These are phyloP conservation scores for Linnemannia zychae DNA, from an alignment of 192 early-diverging fungal genomes.

Conservation along the genomic window DNA sequence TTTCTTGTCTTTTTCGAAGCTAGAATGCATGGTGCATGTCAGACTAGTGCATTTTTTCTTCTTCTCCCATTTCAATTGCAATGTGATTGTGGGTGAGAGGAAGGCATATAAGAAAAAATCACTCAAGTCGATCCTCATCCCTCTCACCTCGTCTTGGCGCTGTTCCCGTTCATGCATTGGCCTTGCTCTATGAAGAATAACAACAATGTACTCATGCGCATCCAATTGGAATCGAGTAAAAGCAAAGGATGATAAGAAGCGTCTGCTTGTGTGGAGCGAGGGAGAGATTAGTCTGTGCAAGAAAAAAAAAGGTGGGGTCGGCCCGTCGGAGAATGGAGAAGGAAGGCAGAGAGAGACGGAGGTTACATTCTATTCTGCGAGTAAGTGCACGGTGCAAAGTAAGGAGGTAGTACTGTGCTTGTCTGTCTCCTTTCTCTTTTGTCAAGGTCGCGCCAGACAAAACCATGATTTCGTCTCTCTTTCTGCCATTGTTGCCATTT, in stretches of 20 bases:
- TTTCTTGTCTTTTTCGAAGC: neutral
- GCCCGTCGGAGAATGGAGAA: no score
- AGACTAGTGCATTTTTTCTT: neutral
- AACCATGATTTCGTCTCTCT: neutral
- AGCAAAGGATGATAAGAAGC: neutral
- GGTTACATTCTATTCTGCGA: neutral
- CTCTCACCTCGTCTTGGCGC: neutral
- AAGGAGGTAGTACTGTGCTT: neutral
- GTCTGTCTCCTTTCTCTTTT: neutral
- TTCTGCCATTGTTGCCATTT: neutral
- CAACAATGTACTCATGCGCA: neutral
- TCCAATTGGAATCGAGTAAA: neutral
- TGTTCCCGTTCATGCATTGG: neutral
- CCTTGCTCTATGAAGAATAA: neutral
- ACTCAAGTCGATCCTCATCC: neutral
- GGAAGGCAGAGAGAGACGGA: neutral
- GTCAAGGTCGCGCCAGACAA: neutral
- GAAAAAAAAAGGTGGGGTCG: neutral
- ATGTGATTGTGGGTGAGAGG: neutral
- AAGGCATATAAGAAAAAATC: neutral
- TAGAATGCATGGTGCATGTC: neutral
- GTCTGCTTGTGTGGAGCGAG: neutral
- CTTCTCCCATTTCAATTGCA: no score
- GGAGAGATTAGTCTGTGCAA: neutral
- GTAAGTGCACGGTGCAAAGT: neutral